Base-by-base conservation (phyloP, 1,284 basidiomycete species). In the Malassezia sympodialis region DNA sequence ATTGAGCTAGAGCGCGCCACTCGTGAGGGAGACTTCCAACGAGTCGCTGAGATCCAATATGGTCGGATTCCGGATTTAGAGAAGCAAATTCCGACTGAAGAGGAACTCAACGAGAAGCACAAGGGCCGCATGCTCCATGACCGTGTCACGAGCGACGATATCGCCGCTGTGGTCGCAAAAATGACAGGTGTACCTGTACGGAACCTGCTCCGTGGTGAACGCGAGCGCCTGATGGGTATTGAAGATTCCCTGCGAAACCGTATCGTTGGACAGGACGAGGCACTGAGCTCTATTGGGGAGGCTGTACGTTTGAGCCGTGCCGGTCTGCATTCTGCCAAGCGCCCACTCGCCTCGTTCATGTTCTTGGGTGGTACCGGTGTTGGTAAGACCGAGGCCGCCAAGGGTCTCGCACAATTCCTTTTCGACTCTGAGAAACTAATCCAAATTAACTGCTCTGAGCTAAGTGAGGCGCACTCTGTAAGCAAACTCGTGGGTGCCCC, bases 181-280 rank as follows among this genome's bases (percentile, higher is more conserved):
- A 81, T 85, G 1, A 94, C 90, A 0, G 90, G 90, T 14, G 90
- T 96, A 37, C 90, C 91, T 0, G 88, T 93, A 1, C 82, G 86
- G 72, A 90, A 86, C 65, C 76, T 96, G 51, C 76, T 94, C 62
- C 87, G 88, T 72, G 90, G 90, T 14, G 90, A 94, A 75, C 79
- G 86, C 56, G 88, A 94, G 72, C 87, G 87, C 61, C 78, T 96
- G 27, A 83, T 94, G n/a, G 83, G 90, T 77, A 60, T 96, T 85
- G 91, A 94, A 73, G 83, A 87, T 31, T 78, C 80, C 1, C 79
- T 96, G 26, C 79, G 79, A 27, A 72, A 81, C 55, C 82, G 87
- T 0, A 86, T 96, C 14, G 84, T 94, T 5, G 90, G 90, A 0
- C 90, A 96, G 52, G 86, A 90, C 61, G 82, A 88, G 60, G 86